Base-by-base conservation (phyloP, 768 basidiomycete species). In the Thelephora aurantiotincta region DNA sequence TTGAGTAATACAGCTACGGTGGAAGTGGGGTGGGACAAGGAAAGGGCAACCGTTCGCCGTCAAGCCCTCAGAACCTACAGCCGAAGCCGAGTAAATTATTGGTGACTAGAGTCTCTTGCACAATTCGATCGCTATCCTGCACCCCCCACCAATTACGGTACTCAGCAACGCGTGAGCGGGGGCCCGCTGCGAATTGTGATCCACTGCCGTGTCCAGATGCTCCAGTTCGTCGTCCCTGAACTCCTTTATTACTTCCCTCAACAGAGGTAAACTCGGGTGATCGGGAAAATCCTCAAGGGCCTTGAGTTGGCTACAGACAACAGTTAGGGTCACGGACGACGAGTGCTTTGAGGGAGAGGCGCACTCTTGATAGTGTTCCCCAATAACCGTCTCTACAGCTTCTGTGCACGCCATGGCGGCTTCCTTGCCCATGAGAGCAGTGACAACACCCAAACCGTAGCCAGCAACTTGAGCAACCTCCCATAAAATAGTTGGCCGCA, bases 351-450 rank as follows among this genome's bases (percentile, higher is more conserved):
- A 7, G 48, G 19, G 30, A 12, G 22, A n/a, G 11, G 73, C 88
- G 59, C 60, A 94, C 93, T 96, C 91, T 61, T 97, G 89, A 57
- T 98, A 98, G 64, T 98, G 93, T 63, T 98, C 93, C 35, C 93
- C 93, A 46, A 98, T 98, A 48, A 90, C 90, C 0, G 93, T 96
- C 63, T 98, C 93, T 16, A 98, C 92, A 0, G 93, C 93, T 62
- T 98, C 93, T 0, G 93, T 98, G 57, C 93, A 97, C 5, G 93
- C 93, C 93, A 98, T 98, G 0, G 93, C 91, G 11, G 92, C 90
- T 55, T 96, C 84, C 58, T 79, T 84, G 34, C 93, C 86, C 75
- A 94, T 72, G 18, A 94, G 64, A 0, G 88, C 93, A 0, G 93
- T 96, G 0, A 68, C 73, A 5, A 81, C 82, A 5, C 93, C 93